Evolutionary conservation across 108 stramenopile species (phyloP), one percentile per base, ranked within the genome.

Genomic region (Pseudonitzschia delicatissima): DNA sequence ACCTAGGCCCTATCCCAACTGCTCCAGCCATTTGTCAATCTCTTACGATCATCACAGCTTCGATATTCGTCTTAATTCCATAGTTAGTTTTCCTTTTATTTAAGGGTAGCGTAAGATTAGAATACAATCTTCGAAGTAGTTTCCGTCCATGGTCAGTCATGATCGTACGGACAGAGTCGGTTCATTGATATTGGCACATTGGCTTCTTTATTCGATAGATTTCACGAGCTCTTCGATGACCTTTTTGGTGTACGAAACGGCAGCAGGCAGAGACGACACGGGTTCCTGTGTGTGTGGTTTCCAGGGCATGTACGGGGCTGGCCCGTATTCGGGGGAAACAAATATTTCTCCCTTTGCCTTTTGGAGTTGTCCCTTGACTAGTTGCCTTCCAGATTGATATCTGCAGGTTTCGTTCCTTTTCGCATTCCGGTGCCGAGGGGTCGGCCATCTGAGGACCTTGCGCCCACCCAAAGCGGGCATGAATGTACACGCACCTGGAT

Each of bases 391-490:
- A 69, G 0, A 57, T 49, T 20, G 60, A 36, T 0, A 69, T 42
- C 45, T 69, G 68, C 33, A 69, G 21, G 33, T 35, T 48, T 34
- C 57, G 15, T 7, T 69, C 68, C 12, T 21, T 37, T 5, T 49
- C 34, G 42, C 45, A 69, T 50, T 69, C 68, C 1, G 27, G 34
- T 0, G 68, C 68, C 18, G 68, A 69, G 6, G 68, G 68, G 27
- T 71, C 70, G 29, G 62, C 35, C 70, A 71, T 53, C 21, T 71
- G 70, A 28, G 61, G 61, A 37, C 61, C 51, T 36, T 71, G 61
- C 3, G 70, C 62, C 33, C 35, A 63, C 40, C 70, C 70, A 39
- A 71, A 62, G 39, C 70, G 49, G 27, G 50, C 47, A 44, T 71
- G 70, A 7, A 63, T 71, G 57, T 63, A 63, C 17, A 51, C 52